Evolutionary conservation across 352 stramenopile genomes (phyloP).

Genomic region (Phytophthora crassamura): DNA sequence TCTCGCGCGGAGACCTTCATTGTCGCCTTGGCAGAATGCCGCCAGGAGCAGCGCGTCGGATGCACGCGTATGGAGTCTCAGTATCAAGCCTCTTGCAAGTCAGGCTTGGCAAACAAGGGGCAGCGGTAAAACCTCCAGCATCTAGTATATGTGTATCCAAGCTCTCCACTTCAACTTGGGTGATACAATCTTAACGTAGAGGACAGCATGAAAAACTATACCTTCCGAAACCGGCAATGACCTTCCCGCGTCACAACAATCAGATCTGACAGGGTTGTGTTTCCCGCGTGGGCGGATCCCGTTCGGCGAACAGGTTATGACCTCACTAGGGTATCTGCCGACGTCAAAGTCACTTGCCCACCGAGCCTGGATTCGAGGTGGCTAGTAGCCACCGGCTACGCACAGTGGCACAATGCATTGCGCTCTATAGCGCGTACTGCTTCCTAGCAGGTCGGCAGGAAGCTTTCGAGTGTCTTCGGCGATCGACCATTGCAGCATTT

Average conservation of each 20-base stretch:
- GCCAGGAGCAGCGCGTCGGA: no score
- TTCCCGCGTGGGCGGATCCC: conserved; percentile 32
- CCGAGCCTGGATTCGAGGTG: conserved; percentile 26
- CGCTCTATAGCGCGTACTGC: conserved; percentile 18
- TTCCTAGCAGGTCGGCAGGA: not conserved
- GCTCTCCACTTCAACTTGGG: conserved; percentile 12
- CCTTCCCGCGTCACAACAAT: conserved; percentile 4
- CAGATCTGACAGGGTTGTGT: no score
- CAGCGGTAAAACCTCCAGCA: conserved; percentile 2
- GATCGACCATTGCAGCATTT: not conserved
- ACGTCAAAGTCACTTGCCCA: conserved; percentile 2
- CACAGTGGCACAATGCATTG: conserved; percentile 12
- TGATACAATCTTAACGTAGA: not conserved
- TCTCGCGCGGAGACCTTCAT: no score
- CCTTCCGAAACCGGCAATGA: conserved; percentile 2
- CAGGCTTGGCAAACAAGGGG: not conserved
- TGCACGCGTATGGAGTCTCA: no score
- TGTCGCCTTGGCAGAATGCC: no score
- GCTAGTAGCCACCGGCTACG: no score
- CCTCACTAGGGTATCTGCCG: conserved; percentile 32
- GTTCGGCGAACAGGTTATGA: conserved; percentile 33
- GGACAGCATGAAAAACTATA: not conserved
- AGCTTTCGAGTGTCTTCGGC: conserved; percentile 5
- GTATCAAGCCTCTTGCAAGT: no score
- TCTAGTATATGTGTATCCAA: conserved; percentile 16